phyloP scores from a whole-genome alignment of 1,284 basidiomycete genomes.

The Mycosarcoma maydis region DNA sequence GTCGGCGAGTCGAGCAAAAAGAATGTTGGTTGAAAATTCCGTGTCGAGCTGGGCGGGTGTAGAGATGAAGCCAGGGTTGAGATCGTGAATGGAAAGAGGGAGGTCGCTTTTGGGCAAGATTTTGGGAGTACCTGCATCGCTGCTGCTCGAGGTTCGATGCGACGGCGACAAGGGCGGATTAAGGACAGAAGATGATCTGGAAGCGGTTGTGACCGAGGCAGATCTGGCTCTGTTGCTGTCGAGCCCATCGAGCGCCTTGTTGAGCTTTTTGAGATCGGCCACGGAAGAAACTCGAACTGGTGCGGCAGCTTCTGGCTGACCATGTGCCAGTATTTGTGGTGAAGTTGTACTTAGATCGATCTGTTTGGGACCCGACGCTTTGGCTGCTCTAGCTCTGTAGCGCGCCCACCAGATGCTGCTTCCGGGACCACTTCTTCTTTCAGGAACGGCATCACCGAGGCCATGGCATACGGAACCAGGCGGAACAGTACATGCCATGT shows the following conservation, averaged over 20 bases:
- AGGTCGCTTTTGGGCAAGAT: conserved; percentile 22
- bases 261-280: conserved; percentile 37
- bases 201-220: conserved; percentile 5
- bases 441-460: conserved; percentile 38
- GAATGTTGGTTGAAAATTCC: conserved; percentile 11
- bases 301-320: conserved; percentile 26
- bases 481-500: conserved; percentile 79
- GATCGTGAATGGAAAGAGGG: conserved; percentile 32
- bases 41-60: conserved; percentile 9
- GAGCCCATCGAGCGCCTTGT: conserved; percentile 29
- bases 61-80: conserved; percentile 13
- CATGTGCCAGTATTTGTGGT: conserved; percentile 7
- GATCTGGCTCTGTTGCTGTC: conserved; percentile 30
- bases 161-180: conserved; percentile 6
- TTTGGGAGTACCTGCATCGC: conserved; percentile 23
- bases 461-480: conserved; percentile 53
- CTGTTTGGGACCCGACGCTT: conserved; percentile 26
- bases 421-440: conserved; percentile 56
- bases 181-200: not conserved
- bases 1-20: conserved; percentile 11
- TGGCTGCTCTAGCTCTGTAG: conserved; percentile 37
- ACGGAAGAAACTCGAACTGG: conserved; percentile 38
- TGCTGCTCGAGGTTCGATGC: conserved; percentile 28
- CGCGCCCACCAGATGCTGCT: conserved; percentile 61
- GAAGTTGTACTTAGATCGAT: conserved; percentile 1